A percentile compares a stretch with the other conserved stretches of the same genome.
These are phyloP conservation scores for Pythium angustatum DNA, from an alignment of 352 stramenopile species.

Conservation along the genomic window DNA sequence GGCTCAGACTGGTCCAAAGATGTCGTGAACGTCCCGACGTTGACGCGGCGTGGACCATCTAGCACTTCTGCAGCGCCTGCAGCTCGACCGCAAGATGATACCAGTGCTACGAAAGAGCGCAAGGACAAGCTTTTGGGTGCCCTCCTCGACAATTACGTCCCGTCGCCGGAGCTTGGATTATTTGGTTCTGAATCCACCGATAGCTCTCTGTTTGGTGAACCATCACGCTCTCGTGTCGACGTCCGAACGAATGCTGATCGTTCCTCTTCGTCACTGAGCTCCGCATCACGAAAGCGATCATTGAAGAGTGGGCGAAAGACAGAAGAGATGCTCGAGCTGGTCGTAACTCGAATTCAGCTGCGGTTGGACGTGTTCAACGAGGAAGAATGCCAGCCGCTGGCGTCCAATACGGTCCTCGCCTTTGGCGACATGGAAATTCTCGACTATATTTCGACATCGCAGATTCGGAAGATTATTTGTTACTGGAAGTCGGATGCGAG, in stretches of 20 bases:
- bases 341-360: conserved; percentile 79
- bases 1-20: conserved; percentile 80
- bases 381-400: conserved; percentile 66
- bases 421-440: conserved; percentile 83
- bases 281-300: conserved; percentile 44
- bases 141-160: conserved; percentile 84
- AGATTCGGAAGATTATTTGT: conserved; percentile 90
- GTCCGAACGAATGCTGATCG: not conserved
- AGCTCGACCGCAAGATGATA: conserved; percentile 3
- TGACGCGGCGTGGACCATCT: conserved; percentile 12
- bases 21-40: conserved; percentile 37
- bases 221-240: conserved; percentile 36
- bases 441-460: conserved; percentile 89
- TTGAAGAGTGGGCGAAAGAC: conserved; percentile 83
- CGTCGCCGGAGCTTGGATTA: conserved; percentile 48
- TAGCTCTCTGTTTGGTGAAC: conserved; percentile 45
- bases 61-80: conserved; percentile 11
- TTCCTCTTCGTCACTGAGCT: not conserved
- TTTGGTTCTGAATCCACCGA: conserved; percentile 43
- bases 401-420: conserved; percentile 73
- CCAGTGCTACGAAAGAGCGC: conserved; percentile 10
- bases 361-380: conserved; percentile 85
- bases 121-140: conserved; percentile 82
- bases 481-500: conserved; percentile 88
- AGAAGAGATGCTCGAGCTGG: conserved; percentile 88